A percentile compares a stretch with the other conserved stretches of the same genome.
These are phyloP conservation scores for Staphylotrichum longicolle DNA, from an alignment of 495 filamentous ascomycete genomes.

Conservation along the genomic window DNA sequence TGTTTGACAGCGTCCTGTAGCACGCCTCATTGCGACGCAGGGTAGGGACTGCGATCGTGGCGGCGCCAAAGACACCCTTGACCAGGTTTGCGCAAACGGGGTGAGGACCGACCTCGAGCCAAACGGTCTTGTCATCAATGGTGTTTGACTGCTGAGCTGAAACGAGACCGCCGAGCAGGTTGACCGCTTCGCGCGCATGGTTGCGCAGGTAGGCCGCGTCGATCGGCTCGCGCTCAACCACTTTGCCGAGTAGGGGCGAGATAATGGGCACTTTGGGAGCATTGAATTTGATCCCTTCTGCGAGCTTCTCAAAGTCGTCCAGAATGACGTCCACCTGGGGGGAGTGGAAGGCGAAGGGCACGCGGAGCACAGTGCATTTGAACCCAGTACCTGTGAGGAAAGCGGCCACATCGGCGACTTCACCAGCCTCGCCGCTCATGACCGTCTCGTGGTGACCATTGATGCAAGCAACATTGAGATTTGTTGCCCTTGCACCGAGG, in stretches of 20 bases:
- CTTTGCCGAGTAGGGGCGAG: constrained; percentile 63
- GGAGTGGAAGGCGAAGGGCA: constrained; percentile 82
- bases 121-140: constrained; percentile 56
- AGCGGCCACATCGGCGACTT: constrained; percentile 59
- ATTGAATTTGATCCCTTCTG: constrained; percentile 57
- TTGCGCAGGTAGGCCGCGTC: constrained; percentile 60
- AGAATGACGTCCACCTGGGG: constrained; percentile 76
- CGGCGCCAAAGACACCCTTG: constrained; percentile 59
- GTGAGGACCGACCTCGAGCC: constrained; percentile 69
- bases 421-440: constrained; percentile 50
- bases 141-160: constrained; percentile 49
- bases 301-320: constrained; percentile 60
- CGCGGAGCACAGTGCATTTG: constrained; percentile 66
- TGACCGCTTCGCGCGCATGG: constrained; percentile 69
- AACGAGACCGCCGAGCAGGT: constrained; percentile 65
- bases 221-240: constrained; percentile 57
- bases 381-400: constrained; percentile 56
- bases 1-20: constrained; percentile 64
- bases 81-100: constrained; percentile 68
- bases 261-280: constrained; percentile 65
- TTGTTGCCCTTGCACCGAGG: constrained; percentile 34
- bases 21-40: constrained; percentile 52
- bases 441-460: constrained; percentile 63
- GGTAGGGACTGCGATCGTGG: constrained; percentile 57
- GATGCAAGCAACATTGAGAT: constrained; percentile 56